A percentile compares a stretch with the other conserved stretches of the same genome.
Conservation (phyloP, 345 rosid genomes). For the Rubroshorea leprosula region DNA sequence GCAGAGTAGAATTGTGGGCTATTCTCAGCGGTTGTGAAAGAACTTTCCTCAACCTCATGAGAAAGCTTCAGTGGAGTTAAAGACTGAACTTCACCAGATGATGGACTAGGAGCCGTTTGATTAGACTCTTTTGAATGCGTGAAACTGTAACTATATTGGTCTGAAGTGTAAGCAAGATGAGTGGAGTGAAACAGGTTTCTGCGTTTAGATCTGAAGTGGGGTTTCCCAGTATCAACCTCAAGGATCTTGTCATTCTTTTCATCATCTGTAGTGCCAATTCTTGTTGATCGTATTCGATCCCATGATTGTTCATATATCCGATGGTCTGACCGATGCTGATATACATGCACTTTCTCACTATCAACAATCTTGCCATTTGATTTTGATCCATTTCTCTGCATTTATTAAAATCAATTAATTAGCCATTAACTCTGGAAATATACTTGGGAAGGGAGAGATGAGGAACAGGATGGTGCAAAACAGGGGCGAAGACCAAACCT, state of each 20-base stretch:
- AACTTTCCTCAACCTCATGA: slow-evolving; percentile 37
- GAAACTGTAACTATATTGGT: slow-evolving; percentile 34
- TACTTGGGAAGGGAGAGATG: neutral
- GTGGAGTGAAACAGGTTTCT: slow-evolving; percentile 46
- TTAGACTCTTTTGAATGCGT: slow-evolving; percentile 48
- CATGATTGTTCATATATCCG: slow-evolving; percentile 25
- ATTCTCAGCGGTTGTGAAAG: slow-evolving; percentile 55
- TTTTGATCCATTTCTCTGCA: slow-evolving; percentile 66
- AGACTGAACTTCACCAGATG: slow-evolving; percentile 56
- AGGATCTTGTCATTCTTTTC: slow-evolving; percentile 63
- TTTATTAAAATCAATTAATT: neutral
- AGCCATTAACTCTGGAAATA: neutral
- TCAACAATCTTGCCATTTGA: slow-evolving; percentile 30
- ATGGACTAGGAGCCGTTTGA: slow-evolving; percentile 42
- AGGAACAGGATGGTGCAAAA: neutral
- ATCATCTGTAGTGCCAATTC: slow-evolving; percentile 24
- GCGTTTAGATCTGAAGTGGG: slow-evolving; percentile 35
- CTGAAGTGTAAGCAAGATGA: slow-evolving; percentile 26
- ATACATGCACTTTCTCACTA: slow-evolving; percentile 23
- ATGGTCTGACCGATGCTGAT: slow-evolving; percentile 30
- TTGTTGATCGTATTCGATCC: slow-evolving; percentile 27
- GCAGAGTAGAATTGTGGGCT: slow-evolving; percentile 74
- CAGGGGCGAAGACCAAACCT: slow-evolving; percentile 57
- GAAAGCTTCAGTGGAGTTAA: slow-evolving; percentile 34
- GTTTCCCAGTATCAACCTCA: slow-evolving; percentile 58